phyloP scores from a whole-genome alignment of 1,139 yeast species.

The Sugiyamaella castrensis region DNA sequence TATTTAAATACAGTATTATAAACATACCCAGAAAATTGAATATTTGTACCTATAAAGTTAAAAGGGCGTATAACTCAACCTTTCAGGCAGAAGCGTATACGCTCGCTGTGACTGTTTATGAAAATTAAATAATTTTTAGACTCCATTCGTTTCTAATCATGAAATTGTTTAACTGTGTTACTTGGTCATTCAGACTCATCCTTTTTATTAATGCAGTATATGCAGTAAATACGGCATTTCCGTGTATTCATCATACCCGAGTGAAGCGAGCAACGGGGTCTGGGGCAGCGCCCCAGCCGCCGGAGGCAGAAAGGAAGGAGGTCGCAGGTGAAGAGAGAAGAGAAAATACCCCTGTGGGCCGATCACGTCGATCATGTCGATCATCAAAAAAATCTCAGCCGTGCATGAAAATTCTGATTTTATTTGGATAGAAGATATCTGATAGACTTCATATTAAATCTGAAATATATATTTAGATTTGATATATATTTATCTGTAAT shows the following conservation, averaged over 20 bases:
- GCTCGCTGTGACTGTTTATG: no score
- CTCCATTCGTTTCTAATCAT: no score
- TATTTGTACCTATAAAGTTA: no score
- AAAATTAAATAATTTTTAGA: no score
- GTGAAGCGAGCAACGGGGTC: not conserved
- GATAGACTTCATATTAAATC: not conserved
- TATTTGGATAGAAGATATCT: no score
- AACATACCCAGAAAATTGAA: no score
- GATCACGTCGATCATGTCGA: not conserved
- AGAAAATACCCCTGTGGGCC: not conserved
- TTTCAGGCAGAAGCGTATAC: no score
- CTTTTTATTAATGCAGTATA: not conserved
- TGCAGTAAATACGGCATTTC: not conserved
- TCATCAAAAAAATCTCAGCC: slow-evolving; percentile 7
- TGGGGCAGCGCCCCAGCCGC: not conserved
- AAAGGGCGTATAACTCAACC: no score
- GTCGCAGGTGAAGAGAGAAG: not conserved
- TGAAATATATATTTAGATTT: not conserved
- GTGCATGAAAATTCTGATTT: slow-evolving; percentile 1
- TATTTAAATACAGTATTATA: no score
- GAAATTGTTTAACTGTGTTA: no score
- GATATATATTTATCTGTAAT: not conserved
- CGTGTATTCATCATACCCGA: not conserved
- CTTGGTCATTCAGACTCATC: no score
- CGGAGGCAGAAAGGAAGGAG: not conserved